These are phyloP conservation scores for Beauveria pseudobassiana DNA, from an alignment of 2,329 filamentous ascomycete species.

Conservation along the genomic window DNA sequence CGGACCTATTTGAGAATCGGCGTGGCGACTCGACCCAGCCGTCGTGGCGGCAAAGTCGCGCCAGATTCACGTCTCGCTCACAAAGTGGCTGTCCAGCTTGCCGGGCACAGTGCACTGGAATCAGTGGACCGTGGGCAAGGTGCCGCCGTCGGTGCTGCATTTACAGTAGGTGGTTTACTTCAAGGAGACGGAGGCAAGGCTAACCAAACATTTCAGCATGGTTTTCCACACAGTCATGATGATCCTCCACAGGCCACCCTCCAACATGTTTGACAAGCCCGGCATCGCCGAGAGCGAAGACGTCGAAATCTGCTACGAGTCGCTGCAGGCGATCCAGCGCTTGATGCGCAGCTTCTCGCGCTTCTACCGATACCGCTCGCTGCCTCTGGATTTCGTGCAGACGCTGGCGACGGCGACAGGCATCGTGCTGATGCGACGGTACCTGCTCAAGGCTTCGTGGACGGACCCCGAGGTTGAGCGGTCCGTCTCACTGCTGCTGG, in stretches of 20 bases:
- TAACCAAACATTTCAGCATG: slow-evolving; percentile 24
- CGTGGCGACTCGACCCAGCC: slow-evolving; percentile 30
- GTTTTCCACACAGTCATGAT: slow-evolving; percentile 45
- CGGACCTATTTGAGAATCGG: slow-evolving; percentile 42
- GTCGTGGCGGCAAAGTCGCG: slow-evolving; percentile 35
- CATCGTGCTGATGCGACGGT: slow-evolving; percentile 38
- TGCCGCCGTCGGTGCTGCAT: slow-evolving; percentile 39
- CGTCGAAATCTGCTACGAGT: slow-evolving; percentile 43
- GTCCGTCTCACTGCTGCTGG: slow-evolving; percentile 40
- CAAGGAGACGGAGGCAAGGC: background rate
- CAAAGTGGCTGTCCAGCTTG: slow-evolving; percentile 38
- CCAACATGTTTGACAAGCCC: slow-evolving; percentile 32
- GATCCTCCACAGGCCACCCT: slow-evolving; percentile 41
- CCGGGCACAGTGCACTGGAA: slow-evolving; percentile 43
- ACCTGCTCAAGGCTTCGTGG: slow-evolving; percentile 32
- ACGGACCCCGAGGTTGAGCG: slow-evolving; percentile 39
- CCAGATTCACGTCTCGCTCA: slow-evolving; percentile 38
- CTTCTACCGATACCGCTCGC: slow-evolving; percentile 34
- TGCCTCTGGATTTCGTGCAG: slow-evolving; percentile 42
- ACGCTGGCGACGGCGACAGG: slow-evolving; percentile 40
- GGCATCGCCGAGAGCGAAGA: slow-evolving; percentile 34
- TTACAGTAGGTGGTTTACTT: slow-evolving; percentile 29
- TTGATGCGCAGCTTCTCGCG: slow-evolving; percentile 36
- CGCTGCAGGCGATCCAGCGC: slow-evolving; percentile 36
- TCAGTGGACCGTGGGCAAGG: slow-evolving; percentile 40